Evolutionary conservation across 2,329 filamentous ascomycete genomes (phyloP), one percentile per base, ranked within the genome.

Genomic region (Sporothrix inflata): DNA sequence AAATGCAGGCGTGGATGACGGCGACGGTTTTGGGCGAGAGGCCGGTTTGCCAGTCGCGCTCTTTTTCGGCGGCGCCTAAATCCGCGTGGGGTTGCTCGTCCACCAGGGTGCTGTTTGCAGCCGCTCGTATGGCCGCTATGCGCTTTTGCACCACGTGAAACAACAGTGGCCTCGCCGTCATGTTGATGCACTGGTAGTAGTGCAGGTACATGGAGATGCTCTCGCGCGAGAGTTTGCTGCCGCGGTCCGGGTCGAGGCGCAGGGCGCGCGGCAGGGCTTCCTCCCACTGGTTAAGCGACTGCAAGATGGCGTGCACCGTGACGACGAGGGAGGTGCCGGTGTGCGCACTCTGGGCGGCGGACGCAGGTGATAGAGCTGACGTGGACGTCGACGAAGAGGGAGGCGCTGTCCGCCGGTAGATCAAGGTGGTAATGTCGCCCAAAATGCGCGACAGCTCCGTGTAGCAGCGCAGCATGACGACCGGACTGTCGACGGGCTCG

Each of bases 111-210:
- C 27, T 24, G 9, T 67, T 5, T 6, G 16, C 16, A 27, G 2
- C 78, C 71, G 5, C 79, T 21, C 79, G 77, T 21, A 75, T 74
- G 19, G 73, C 71, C 65, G 82, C 79, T 0, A 87, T 79, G 4
- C 85, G 82, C 57, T 82, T 81, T 76, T 86, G 84, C 8, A 87
- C 84, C 2, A 88, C 83, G 74, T 87, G 83, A 73, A 87, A 87
- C 0, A 88, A 80, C 30, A 88, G 78, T 0, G 86, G 86, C 4
- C 86, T 80, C 0, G 83, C 84, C 0, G 86, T 86, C 85, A 88
- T 88, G 75, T 87, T 87, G 75, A 88, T 83, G 76, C 86, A 88
- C 57, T 87, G 86, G 73, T 87, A 87, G 74, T 87, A 88, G 74
- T 88, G 86, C 27, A 87, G 78, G 70, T 86, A 84, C 3, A 84